Evolutionary conservation across 441 rosid species (phyloP), one percentile per base, ranked within the genome.

Genomic region (Melastoma candidum): DNA sequence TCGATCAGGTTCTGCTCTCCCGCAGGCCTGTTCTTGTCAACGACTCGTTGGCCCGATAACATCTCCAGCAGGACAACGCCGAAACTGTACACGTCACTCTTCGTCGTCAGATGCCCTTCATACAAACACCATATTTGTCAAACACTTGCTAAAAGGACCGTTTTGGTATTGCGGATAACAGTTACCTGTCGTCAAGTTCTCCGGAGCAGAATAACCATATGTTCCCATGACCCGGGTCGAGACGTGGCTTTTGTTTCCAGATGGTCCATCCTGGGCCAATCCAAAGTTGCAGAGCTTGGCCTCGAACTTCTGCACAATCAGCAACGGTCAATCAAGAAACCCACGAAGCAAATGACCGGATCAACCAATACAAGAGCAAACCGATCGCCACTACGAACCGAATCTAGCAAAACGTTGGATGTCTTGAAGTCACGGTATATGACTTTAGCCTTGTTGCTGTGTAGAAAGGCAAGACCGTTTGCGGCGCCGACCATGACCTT

Each of bases 361-460:
- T 44, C 56, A n/a, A 12, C n/a, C 32, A 4, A 32, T 27, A 12
- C 12, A 4, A 53, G 17, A 8, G 44, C 26, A 12, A 27, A 11
- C 2, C 25, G 26, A 50, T 47, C 12, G 22, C 9, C 22, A 27
- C 24, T 41, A 54, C 66, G 11, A 43, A 62, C 66, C 24, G 66
- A 54, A 62, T 62, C 66, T 26, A 62, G n/a, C 54, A 62, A 49
- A 32, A 62, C 55, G 29, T 62, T 62, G 7, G 66, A 62, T 12
- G 66, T 56, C 54, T 62, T 62, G 48, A 62, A 54, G 60, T 62
- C 66, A 5, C 66, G 59, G 39, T 62, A 62, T 47, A 62, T 62
- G 49, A 62, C 66, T 62, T 49, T 54, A 11, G 59, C 66, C 27
- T 62, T 54, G 11, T 62, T 54, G 11, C 66, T 54, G 48, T 62